A percentile compares a stretch with the other conserved stretches of the same genome.
Evolutionary conservation across 306 rosid species (phyloP).

Genomic region (Malus domestica): ASM211411v1 NC_041791.1:37357001-37357500

Average conservation of each 20-base stretch:
- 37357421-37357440: not conserved
- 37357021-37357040: not conserved
- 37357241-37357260: not conserved
- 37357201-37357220: slow-evolving; percentile 51
- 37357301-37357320: not conserved
- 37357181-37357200: slow-evolving; percentile 45
- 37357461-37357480: not conserved
- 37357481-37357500: not conserved
- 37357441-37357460: not conserved
- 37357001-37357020: not conserved
- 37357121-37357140: slow-evolving; percentile 36
- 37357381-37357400: slow-evolving; percentile 15
- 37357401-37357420: slow-evolving; percentile 50
- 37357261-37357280: not conserved
- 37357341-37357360: slow-evolving; percentile 10
- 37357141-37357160: slow-evolving; percentile 87
- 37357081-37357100: slow-evolving; percentile 75
- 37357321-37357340: not conserved
- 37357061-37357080: not conserved
- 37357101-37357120: slow-evolving; percentile 99
- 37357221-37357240: slow-evolving; percentile 48
- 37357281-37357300: not conserved
- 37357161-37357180: slow-evolving; percentile 62
- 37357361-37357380: slow-evolving; percentile 9
- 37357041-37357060: not conserved